Base-by-base conservation (phyloP, 345 rosid species). In the Balakata baccata region DNA sequence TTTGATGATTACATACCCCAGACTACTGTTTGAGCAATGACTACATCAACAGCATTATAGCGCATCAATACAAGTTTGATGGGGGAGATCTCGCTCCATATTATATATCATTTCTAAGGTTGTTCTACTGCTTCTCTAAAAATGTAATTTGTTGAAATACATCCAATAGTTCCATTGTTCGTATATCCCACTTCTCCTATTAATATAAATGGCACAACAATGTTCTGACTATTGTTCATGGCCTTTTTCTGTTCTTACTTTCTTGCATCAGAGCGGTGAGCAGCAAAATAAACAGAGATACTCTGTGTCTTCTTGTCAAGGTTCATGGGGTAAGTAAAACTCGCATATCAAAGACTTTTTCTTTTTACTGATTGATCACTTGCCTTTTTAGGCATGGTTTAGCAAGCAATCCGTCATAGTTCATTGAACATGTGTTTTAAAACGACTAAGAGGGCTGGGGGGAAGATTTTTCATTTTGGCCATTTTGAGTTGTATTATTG, bases 11-110 rank as follows among this genome's bases (percentile, higher is more conserved):
- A 17, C 75, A 12, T 71, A 53, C 39, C 81, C 83, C 89, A 87
- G 89, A 87, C 70, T 89, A 86, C 49, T 89, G 90, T 83, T 83
- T 87, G 52, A 89, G 90, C 86, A 89, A 87, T 80, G 90, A 71
- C 83, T 83, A 79, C 74, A 80, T 89, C 76, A 86, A 87, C 83
- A 85, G 64, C 83, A 87, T 89, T 67, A 85, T 87, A 70, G 64
- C 77, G 38, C 89, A 86, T 71, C 69, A 74, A 13, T 86, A 79
- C 79, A 83, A 79, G 39, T 85, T 88, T 82, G 84, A 82, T 66
- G 77, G 76, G 18, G 89, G 87, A 73, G 90, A 89, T 85, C 80
- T 89, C 62, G 89, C 89, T 74, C 83, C 79, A 62, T 88, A 85
- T 73, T 88, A 87, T 69, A 77, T 87, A 20, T 85, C 92, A 52